Evolutionary conservation across 805 yeast genomes (phyloP), one percentile per base, ranked within the genome.

Genomic region (Kluyveromyces nonfermentans): DNA sequence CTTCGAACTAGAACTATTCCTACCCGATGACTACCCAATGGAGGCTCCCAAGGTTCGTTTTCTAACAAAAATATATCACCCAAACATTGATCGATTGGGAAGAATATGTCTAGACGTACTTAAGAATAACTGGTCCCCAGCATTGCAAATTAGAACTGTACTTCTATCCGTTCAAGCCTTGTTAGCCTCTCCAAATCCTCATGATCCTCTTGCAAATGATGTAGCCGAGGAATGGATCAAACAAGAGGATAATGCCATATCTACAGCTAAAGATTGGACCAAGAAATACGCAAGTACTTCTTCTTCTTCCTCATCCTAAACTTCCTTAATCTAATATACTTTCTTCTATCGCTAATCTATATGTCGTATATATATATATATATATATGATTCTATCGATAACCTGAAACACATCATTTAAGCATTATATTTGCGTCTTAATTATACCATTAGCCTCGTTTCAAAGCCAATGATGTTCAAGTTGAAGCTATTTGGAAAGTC

Each of bases 11-110:
- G 98, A 93, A 63, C 70, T 93, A 50, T 93, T 75, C 59, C 66
- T 93, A 50, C 97, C 98, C 1, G 97, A 93, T 59, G 98, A 93
- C 59, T 93, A 93, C 63, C 98, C 98, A 10, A 84, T 90, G 97
- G 87, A 86, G 57, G 95, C 98, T 0, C 98, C 98, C 41, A 89
- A 88, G 61, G 94, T 93, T 43, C 75, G 98, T 46, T 93, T 93
- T 56, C 68, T 93, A 50, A 93, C 98, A 25, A 86, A 82, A 63
- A 89, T 93, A 21, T 93, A 93, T 63, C 98, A 93, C 60, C 98
- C 96, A 35, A 93, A 93, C 64, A 93, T 93, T 53, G 98, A 93
- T 61, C 77, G 93, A 61, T 71, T 93, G 50, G 98, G 98, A 7
- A 74, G 98, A 51, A 90, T 93, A 55, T 93, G 98, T 67, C 74